phyloP scores from a whole-genome alignment of 768 basidiomycete species.

The Mycena pura region DNA sequence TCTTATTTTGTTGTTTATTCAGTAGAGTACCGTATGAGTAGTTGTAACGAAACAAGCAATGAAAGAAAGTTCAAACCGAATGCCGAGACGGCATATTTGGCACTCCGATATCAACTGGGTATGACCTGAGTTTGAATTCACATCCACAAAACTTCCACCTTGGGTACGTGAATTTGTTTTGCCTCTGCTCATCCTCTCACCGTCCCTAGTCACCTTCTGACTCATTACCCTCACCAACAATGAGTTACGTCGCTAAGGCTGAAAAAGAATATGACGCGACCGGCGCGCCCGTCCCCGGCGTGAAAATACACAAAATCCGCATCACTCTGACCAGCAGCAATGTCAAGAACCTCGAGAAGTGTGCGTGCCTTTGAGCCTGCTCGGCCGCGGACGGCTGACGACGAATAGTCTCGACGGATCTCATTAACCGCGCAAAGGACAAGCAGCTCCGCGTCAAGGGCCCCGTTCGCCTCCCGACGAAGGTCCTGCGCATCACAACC shows the following conservation, averaged over 20 bases:
- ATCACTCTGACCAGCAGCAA: constrained; percentile 99
- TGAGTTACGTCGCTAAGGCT: constrained; percentile 99
- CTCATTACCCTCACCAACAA: constrained; percentile 62
- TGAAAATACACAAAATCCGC: constrained; percentile 98
- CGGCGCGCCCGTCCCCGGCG: constrained; percentile 81
- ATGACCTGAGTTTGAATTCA: too few relatives aligned
- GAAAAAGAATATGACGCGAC: constrained; percentile 98
- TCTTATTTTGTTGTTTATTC: constrained; percentile 18
- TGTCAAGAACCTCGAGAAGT: constrained; percentile 98
- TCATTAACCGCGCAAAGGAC: constrained; percentile 99
- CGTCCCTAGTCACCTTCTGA: constrained; percentile 77
- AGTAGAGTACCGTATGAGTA: not conserved
- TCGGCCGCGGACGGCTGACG: not conserved
- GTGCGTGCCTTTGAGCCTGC: constrained; percentile 50
- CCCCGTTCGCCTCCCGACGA: constrained; percentile 98
- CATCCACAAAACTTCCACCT: constrained; percentile 21
- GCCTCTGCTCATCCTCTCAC: constrained; percentile 1
- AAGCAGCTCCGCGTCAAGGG: constrained; percentile 99
- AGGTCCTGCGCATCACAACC: constrained; percentile 98
- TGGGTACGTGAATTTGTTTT: constrained; percentile 19
- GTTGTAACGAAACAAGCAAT: not conserved
- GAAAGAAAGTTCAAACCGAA: too few relatives aligned
- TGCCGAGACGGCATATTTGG: too few relatives aligned
- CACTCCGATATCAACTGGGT: too few relatives aligned
- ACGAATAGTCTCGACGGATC: constrained; percentile 96